phyloP scores from a whole-genome alignment of 371 early-diverging fungal species.

The Mortierella sp. region DNA sequence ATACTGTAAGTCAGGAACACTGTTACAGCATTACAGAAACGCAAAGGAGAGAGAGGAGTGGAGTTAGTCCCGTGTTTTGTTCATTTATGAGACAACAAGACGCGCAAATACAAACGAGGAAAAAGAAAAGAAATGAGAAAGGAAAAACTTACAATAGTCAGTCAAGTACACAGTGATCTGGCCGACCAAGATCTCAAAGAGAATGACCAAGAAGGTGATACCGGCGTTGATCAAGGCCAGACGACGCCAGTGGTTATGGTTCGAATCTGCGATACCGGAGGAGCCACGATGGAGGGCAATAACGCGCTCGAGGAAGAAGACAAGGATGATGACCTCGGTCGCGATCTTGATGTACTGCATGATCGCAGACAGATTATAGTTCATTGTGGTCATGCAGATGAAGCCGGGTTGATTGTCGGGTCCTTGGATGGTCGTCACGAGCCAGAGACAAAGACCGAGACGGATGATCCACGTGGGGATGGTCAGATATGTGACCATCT shows the following conservation, averaged over 20 bases:
- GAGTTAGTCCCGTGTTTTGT: no score
- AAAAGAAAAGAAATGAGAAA: background rate
- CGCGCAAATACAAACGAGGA: background rate
- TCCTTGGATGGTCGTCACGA: slow-evolving; percentile 35
- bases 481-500: slow-evolving; percentile 37
- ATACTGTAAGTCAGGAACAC: slow-evolving; percentile 50
- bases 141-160: slow-evolving; percentile 33
- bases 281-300: slow-evolving; percentile 38
- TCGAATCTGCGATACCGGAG: slow-evolving; percentile 7
- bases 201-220: slow-evolving; percentile 50
- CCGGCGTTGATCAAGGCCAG: slow-evolving; percentile 51
- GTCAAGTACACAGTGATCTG: slow-evolving; percentile 43
- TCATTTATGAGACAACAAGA: no score
- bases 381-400: slow-evolving; percentile 25
- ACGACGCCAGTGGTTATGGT: slow-evolving; percentile 48
- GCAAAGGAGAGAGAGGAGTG: background rate
- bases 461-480: slow-evolving; percentile 46
- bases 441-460: slow-evolving; percentile 37
- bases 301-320: slow-evolving; percentile 52
- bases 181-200: slow-evolving; percentile 50
- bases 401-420: slow-evolving; percentile 22
- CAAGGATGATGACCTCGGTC: slow-evolving; percentile 40
- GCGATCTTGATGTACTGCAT: slow-evolving; percentile 54
- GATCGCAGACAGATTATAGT: slow-evolving; percentile 28
- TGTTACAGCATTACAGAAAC: background rate